Evolutionary conservation across 768 basidiomycete species (phyloP).

Genomic region (Vishniacozyma victoriae): DNA sequence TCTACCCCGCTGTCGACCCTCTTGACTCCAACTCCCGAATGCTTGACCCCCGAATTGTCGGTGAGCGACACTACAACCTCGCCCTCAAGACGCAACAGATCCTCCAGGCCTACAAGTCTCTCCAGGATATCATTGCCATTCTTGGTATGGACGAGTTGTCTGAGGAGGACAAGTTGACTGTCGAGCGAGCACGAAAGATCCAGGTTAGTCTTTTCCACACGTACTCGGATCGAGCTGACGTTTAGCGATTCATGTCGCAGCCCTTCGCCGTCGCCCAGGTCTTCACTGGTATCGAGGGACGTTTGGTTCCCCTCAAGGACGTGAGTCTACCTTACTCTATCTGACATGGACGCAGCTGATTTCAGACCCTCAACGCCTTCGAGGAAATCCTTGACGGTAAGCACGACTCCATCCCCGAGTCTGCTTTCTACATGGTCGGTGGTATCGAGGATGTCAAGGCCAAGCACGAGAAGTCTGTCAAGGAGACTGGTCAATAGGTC

Average conservation of each 20-base stretch:
- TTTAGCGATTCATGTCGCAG: conserved; percentile 93
- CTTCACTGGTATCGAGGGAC: conserved; percentile 98
- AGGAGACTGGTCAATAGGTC: conserved; percentile 64
- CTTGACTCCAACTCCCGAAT: conserved; percentile 99
- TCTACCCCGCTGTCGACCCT: conserved; percentile 99
- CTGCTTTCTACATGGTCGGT: conserved; percentile 88
- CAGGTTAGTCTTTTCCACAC: no score
- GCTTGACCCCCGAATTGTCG: conserved; percentile 97
- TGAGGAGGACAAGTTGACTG: conserved; percentile 98
- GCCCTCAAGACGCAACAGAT: conserved; percentile 97
- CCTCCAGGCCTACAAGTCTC: conserved; percentile 51
- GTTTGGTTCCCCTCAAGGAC: conserved; percentile 92
- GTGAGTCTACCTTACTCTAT: conserved; percentile 37
- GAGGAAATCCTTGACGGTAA: conserved; percentile 89
- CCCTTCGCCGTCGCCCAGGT: conserved; percentile 99
- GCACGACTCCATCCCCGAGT: conserved; percentile 87
- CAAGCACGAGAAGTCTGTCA: conserved; percentile 95
- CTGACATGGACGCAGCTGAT: background rate
- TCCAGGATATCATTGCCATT: conserved; percentile 95
- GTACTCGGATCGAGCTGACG: no score
- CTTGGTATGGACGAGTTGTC: conserved; percentile 99
- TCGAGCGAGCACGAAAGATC: conserved; percentile 96
- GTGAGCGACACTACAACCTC: conserved; percentile 85
- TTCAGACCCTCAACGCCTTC: conserved; percentile 56
- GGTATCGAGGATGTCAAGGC: conserved; percentile 94